Evolutionary conservation across 2,329 filamentous ascomycete genomes (phyloP).

Genomic region (Capronia epimyces): DNA sequence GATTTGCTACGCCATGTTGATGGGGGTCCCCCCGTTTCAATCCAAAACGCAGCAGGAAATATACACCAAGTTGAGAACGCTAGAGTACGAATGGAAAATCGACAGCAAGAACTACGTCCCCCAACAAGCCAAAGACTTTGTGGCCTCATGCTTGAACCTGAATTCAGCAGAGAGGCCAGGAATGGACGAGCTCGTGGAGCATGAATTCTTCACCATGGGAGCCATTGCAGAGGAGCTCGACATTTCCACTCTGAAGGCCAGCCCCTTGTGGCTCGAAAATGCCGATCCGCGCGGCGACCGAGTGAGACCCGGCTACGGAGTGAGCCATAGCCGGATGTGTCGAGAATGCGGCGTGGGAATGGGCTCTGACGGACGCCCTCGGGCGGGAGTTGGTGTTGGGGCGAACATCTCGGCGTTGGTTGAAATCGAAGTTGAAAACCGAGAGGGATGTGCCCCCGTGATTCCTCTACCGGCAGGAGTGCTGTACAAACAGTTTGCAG

Average conservation of each 20-base stretch:
- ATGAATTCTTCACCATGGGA: constrained; percentile 48
- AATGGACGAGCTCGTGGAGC: constrained; percentile 47
- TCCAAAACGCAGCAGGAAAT: constrained; percentile 57
- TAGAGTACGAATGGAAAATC: constrained; percentile 48
- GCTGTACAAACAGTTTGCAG: constrained; percentile 43
- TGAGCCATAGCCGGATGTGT: constrained; percentile 43
- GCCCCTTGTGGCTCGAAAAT: constrained; percentile 41
- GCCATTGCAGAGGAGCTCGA: constrained; percentile 44
- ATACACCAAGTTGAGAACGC: constrained; percentile 45
- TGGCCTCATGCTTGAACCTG: constrained; percentile 44
- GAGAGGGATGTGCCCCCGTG: constrained; percentile 41
- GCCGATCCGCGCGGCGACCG: constrained; percentile 44
- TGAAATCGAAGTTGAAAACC: constrained; percentile 44
- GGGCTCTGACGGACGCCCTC: constrained; percentile 38
- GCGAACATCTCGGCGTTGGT: constrained; percentile 43
- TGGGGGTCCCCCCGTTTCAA: constrained; percentile 93
- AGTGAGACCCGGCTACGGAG: constrained; percentile 40
- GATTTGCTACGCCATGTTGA: constrained; percentile 93
- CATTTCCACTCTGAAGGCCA: constrained; percentile 36
- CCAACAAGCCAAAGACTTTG: constrained; percentile 45
- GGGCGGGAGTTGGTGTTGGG: constrained; percentile 42
- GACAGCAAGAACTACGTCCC: constrained; percentile 45
- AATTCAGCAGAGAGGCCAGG: constrained; percentile 46
- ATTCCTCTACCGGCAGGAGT: constrained; percentile 43
- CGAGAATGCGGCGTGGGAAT: constrained; percentile 43